Evolutionary conservation across 192 early-diverging fungal species (phyloP).

Genomic region (Gryganskiella cystojenkinii): DNA sequence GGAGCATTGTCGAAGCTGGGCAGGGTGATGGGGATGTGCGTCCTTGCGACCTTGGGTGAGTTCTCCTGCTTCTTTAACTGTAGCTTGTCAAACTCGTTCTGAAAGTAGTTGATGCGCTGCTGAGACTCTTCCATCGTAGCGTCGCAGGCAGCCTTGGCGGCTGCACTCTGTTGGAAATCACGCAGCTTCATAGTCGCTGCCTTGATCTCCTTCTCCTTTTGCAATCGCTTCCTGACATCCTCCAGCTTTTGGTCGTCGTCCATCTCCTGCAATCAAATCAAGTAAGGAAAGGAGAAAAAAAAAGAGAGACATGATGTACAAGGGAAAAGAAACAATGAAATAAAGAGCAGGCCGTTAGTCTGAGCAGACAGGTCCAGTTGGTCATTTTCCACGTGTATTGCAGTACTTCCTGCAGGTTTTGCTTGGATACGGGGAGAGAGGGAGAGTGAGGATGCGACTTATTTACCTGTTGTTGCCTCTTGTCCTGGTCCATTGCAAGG

Average conservation of each 20-base stretch:
- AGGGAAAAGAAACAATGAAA: too few relatives aligned
- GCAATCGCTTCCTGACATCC: constrained; percentile 45
- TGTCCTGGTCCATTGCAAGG: too few relatives aligned
- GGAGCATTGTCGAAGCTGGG: constrained; percentile 35
- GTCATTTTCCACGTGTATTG: too few relatives aligned
- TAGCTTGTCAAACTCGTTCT: constrained; percentile 71
- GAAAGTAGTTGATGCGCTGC: constrained; percentile 75
- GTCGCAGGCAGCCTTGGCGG: constrained; percentile 75
- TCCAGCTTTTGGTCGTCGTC: constrained; percentile 45
- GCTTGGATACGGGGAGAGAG: too few relatives aligned
- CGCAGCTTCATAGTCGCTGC: constrained; percentile 48
- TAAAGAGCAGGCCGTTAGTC: too few relatives aligned
- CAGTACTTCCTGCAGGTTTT: too few relatives aligned
- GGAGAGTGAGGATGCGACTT: neutral
- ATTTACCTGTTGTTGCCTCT: neutral
- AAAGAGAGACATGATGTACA: too few relatives aligned
- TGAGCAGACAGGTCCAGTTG: too few relatives aligned
- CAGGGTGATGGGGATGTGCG: constrained; percentile 33
- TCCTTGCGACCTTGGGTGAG: constrained; percentile 17
- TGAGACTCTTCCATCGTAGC: constrained; percentile 70
- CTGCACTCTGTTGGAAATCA: constrained; percentile 39
- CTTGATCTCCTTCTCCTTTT: constrained; percentile 53
- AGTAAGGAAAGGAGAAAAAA: too few relatives aligned
- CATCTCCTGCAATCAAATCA: constrained; percentile 23
- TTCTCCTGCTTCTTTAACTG: constrained; percentile 49